Base-by-base conservation (phyloP, 805 yeast species). In the Torulaspora delbrueckii region DNA sequence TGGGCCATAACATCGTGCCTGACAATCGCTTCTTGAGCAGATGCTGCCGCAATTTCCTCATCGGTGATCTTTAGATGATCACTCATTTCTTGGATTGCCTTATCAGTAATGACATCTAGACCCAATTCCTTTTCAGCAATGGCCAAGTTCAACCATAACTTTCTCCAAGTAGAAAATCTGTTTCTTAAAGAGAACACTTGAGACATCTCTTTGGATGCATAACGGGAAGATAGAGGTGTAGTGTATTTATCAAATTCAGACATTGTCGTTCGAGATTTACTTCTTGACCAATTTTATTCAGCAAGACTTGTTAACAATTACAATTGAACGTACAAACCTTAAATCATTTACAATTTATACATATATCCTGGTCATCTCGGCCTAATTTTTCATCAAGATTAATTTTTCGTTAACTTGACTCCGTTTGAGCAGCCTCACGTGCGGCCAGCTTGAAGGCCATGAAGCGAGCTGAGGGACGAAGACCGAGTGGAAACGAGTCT, bases 1-100 rank as follows among this genome's bases (percentile, higher is more conserved):
- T 93, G 99, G 46, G 98, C 96, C 99, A 93, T 93, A 58, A 93
- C 99, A 66, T 93, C 99, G 69, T 93, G 99, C 74, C 99, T 86
- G 47, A 93, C 98, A 67, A 85, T 89, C 43, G 98, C 96, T 71
- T 93, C 99, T 72, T 93, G 97, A 56, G 78, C 80, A 47, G 90
- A 73, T 36, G 99, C 98, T 47, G 75, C 85, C 47, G 76, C 88
- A 53, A 93, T 88, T 63, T 95, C 98, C 57, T 86, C 95, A 66
- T 91, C 97, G 7, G 96, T 82, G 71, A 93, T 89, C 41, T 69
- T 77, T 60, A 91, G 73, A 68, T 93, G 84, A 18, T 73, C 65
- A 53, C 77, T 71, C 88, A 93, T 84, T 74, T 93, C 86, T 63
- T 77, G 84, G 55, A 93, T 79, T 41, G 98, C 99, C 66, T 87